These are phyloP conservation scores for Marasmius fiardii DNA, from an alignment of 1,284 basidiomycete species.

Conservation along the genomic window DNA sequence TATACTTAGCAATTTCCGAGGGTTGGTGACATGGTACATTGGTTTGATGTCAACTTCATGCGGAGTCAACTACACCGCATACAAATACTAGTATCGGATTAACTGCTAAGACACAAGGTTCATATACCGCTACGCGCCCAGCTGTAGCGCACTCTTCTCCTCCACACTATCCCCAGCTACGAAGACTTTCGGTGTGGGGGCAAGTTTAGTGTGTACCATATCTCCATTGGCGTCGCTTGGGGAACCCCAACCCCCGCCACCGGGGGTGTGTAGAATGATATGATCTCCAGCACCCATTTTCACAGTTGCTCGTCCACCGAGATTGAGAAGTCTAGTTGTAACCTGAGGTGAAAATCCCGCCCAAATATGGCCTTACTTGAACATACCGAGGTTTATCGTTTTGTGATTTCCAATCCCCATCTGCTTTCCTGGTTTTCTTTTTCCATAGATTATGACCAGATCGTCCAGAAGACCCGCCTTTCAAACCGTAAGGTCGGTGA, in stretches of 20 bases:
- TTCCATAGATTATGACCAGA: neutral
- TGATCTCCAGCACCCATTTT: neutral
- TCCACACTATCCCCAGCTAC: neutral
- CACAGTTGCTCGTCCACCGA: neutral
- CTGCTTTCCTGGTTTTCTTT: neutral
- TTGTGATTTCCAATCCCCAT: neutral
- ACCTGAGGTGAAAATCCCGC: neutral
- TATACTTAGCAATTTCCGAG: too few species aligned
- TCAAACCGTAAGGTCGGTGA: conserved; percentile 7
- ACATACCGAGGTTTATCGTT: neutral
- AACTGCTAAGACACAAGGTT: too few species aligned
- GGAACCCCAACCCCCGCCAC: conserved; percentile 3
- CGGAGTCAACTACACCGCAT: too few species aligned
- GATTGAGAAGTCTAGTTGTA: neutral
- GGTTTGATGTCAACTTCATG: too few species aligned
- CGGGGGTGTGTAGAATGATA: conserved; percentile 3
- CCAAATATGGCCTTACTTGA: too few species aligned
- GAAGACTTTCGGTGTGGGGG: neutral
- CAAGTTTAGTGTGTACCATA: neutral
- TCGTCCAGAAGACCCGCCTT: neutral
- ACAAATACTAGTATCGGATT: too few species aligned
- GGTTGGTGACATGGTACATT: too few species aligned
- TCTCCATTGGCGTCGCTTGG: neutral
- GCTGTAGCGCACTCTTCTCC: neutral
- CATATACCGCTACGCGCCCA: neutral